Evolutionary conservation across 2,329 filamentous ascomycete species (phyloP), one percentile per base, ranked within the genome.

Genomic region (Sporothrix humicola): DNA sequence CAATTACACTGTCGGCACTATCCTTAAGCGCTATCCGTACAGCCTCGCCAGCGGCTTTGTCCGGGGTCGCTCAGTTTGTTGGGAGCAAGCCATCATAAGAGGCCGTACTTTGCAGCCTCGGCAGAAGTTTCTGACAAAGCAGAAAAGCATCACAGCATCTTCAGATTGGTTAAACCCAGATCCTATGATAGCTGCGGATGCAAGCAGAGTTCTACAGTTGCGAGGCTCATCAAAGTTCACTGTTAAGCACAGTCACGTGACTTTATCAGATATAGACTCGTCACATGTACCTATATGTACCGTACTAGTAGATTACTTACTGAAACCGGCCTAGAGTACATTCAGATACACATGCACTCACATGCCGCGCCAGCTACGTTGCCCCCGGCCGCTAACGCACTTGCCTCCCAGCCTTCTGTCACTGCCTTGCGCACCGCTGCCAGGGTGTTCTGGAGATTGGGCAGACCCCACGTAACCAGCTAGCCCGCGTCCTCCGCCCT

Each of bases 381-480:
- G 31, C 3, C 50, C 66, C 50, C 26, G 12, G 68, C 31, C 68
- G 68, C 68, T 70, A 59, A 70, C 52, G 50, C 50, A 58, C 8
- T 44, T 37, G 17, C 59, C 37, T 58, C 56, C 59, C 46, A 50
- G 52, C 72, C 59, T 58, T 58, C 59, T 10, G 31, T 37, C 59
- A 9, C n/a, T 20, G 37, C 42, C 37, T 42, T 68, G 46, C 46
- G 17, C 17, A 9, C 12, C 31, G 61, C 15, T 26, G 15, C 48
- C 37, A 52, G 42, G 31, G 23, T 17, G 17, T 10, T 65, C 23
- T 71, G 37, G 15, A 75, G 71, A 73, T 71, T 74, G 58, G 61
- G 26, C 46, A 59, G 48, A 72, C 75, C 75, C 75, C 75, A 76
- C 75, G 75, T 76, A 75, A 61, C 31, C 44, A 48, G 50, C 69